Base-by-base conservation (phyloP, 768 basidiomycete species). In the Lentinula raphanica region DNA sequence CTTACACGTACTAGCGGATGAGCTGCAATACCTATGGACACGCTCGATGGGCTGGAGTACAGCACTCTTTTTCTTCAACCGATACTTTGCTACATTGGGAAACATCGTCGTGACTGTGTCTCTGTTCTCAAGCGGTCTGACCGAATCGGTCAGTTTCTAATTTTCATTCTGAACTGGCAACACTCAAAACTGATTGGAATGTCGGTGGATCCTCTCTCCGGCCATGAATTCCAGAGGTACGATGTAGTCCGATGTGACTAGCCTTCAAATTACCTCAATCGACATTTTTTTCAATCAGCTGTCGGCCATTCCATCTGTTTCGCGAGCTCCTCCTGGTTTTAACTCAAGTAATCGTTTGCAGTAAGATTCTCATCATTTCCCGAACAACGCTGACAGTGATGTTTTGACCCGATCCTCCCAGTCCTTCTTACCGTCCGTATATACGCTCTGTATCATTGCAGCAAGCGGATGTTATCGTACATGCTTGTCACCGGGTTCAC, bases 381-480 rank as follows among this genome's bases (percentile, higher is more conserved):
- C 31, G 15, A 25, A 25, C 27, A 15, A 27, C 15, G 8, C 21
- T 31, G 31, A 32, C 12, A 48, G 49, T 27, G 13, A 13, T n/a
- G 15, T 25, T 15, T n/a, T n/a, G n/a, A n/a, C n/a, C n/a, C n/a
- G 17, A 36, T 32, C 25, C 12, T 7, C 29, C 9, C 21, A 58
- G 58, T 58, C 13, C 58, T 58, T 17, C 58, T 58, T 15, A 58
- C 51, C 7, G 19, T 58, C 29, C 58, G 58, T 11, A 58, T 48
- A 58, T 58, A 48, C 23, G 58, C 58, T 3, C 27, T 58, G 9
- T 58, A 58, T 36, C 38, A 39, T n/a, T 35, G 49, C 42, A 51
- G 51, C 36, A 58, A 32, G 19, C 58, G 49, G 7, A 39, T 58
- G n/a, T 28, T 58, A 7, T 27, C 27, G 7, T 42, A 35, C 28